Base-by-base conservation (phyloP, 2,329 filamentous ascomycete species). In the Aspergillus terreus region DNA sequence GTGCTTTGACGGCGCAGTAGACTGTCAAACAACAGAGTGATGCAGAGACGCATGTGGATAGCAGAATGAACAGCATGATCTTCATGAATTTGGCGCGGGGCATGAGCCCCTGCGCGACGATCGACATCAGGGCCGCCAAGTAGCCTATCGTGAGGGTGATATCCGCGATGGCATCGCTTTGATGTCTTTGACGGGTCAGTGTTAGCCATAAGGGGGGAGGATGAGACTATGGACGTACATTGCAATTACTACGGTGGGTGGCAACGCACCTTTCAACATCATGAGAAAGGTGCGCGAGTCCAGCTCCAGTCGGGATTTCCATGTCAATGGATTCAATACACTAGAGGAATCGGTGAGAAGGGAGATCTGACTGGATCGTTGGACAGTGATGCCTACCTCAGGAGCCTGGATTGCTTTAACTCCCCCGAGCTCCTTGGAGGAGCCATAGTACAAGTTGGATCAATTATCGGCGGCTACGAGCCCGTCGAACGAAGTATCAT, bases 41-140 rank as follows among this genome's bases (percentile, higher is more conserved):
- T 2, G 82, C 72, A 0, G 80, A 85, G 4, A 86, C 53, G 56
- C 83, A 84, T 19, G 81, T 73, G 9, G 78, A 74, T 7, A 65
- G 33, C 3, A 85, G 50, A 55, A 85, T 86, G 52, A 88, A 74
- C 1, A 84, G 62, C 69, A 88, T 76, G 5, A 80, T 87, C 66
- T 90, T 86, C 12, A 89, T 66, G 61, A 85, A 89, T 61, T 88
- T 90, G 3, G 85, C 85, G 46, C 87, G 76, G 0, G 87, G 86
- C 68, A 87, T 78, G 50, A 89, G 79, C 14, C 79, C 76, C 52
- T 89, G 73, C 0, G 80, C 78, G 1, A 90, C 65, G 25, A 90
- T 78, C 1, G 80, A 78, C 53, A 87, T 78, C 57, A 90, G 81
- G 41, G 83, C 80, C 2, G 87, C 72, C 1, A 90, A 73, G 64